Base-by-base conservation (phyloP, 768 basidiomycete species). In the Macrolepiota albuminosa region DNA sequence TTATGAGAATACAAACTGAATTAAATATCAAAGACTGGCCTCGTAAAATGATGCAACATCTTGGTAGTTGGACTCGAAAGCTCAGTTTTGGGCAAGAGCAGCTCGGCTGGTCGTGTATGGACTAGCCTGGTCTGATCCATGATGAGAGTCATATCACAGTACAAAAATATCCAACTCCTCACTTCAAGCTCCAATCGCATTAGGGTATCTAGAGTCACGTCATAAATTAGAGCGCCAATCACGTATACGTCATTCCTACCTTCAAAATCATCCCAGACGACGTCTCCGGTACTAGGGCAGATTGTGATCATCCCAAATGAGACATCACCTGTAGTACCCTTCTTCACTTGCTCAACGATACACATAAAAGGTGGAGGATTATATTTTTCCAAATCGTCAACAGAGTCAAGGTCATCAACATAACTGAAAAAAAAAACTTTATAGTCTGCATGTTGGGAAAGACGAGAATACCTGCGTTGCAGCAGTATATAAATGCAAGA, bases 151-250 rank as follows among this genome's bases (percentile, higher is more conserved):
- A 34, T 33, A n/a, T 47, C 14, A 34, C 26, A 21, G 7, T 18
- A 14, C 13, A 9, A 13, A 49, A 31, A 33, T 16, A 29, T 24
- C 36, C n/a, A 14, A 9, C 6, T 26, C 42, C 75, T 45, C 52
- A 89, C 93, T 78, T 97, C 95, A 2, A 97, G 83, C 71, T 98
- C 95, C 8, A 87, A 86, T 13, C 95, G 83, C 86, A 97, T 91
- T 36, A 84, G 72, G 2, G 83, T 84, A 70, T 97, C 94, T 89
- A 66, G 64, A 47, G 39, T 21, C 53, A n/a, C 6, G 8, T 36
- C 53, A 42, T 42, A 7, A 40, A 31, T n/a, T 29, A 29, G 54
- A 21, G 2, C 11, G 33, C 1, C 40, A 31, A 43, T 14, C 29
- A 58, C 7, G 16, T 21, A 34, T 31, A 16, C 1, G 13, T 50